Conservation (phyloP, 306 rosid genomes). For the Hippophae rhamnoides region DNA sequence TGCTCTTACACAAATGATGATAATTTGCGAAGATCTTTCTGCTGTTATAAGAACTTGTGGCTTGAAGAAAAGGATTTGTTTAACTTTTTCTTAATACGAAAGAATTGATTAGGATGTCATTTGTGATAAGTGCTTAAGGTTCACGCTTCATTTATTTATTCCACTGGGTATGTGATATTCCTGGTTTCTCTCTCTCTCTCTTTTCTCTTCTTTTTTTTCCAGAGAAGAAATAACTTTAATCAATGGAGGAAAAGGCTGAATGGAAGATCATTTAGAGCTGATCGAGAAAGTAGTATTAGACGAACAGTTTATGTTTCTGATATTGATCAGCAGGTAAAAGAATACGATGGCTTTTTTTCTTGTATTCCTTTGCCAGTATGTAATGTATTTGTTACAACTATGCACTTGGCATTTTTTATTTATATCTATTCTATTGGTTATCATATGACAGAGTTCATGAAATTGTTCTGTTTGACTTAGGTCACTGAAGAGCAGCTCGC, state of each 20-base stretch:
- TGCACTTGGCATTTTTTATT: conserved; percentile 5
- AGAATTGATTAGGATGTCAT: conserved; percentile 5
- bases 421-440: background rate
- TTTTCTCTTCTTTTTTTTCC: conserved; percentile 10
- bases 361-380: background rate
- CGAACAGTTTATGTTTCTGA: conserved; percentile 88
- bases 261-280: conserved; percentile 63
- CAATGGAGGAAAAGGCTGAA: conserved; percentile 69
- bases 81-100: background rate
- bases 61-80: conserved; percentile 1
- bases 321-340: conserved; percentile 76
- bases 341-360: conserved; percentile 1
- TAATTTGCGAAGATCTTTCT: no score
- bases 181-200: background rate
- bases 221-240: conserved; percentile 55
- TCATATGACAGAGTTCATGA: background rate
- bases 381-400: conserved; percentile 1
- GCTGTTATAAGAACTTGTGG: no score
- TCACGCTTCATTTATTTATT: background rate
- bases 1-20: background rate
- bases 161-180: background rate
- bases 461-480: conserved; percentile 26
- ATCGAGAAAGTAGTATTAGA: conserved; percentile 65
- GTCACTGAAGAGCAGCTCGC: conserved; percentile 93
- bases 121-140: conserved; percentile 1